Conservation (phyloP, 2,329 filamentous ascomycete genomes). For the Fusarium chlamydosporum region DNA sequence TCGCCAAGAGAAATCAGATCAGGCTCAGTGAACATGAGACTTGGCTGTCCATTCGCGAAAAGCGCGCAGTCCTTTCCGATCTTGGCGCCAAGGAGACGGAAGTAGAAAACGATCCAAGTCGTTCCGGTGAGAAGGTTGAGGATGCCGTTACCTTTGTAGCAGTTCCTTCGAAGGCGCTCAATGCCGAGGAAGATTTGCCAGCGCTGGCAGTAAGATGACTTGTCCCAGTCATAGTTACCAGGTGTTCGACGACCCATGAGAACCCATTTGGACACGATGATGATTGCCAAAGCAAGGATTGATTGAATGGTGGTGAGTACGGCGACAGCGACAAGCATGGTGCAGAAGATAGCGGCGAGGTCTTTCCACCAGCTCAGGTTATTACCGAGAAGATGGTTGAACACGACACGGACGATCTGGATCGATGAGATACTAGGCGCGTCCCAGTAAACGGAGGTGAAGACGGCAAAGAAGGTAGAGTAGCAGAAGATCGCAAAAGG, state of each 20-base stretch:
- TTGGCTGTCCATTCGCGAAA: conserved; percentile 1
- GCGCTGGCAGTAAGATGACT: conserved; percentile 19
- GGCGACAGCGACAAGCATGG: conserved; percentile 2
- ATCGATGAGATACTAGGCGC: conserved; percentile 15
- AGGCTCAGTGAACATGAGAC: conserved; percentile 20
- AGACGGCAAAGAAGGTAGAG: conserved; percentile 8
- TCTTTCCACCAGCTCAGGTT: conserved; percentile 4
- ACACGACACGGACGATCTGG: conserved; percentile 8
- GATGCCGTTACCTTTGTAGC: conserved; percentile 10
- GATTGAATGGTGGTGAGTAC: background rate
- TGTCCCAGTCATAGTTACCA: conserved; percentile 28
- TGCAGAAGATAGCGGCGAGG: conserved; percentile 6
- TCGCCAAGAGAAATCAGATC: background rate
- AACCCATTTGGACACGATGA: conserved; percentile 11
- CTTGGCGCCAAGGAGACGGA: conserved; percentile 13
- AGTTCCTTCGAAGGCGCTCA: conserved; percentile 2
- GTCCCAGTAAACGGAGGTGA: conserved; percentile 9
- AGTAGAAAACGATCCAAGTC: conserved; percentile 8
- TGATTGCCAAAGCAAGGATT: background rate
- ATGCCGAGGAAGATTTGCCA: conserved; percentile 28
- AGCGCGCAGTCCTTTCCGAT: conserved; percentile 19
- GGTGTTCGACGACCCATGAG: conserved; percentile 11
- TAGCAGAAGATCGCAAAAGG: conserved; percentile 12
- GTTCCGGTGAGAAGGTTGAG: background rate
- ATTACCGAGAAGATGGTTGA: background rate